Percentiles rank a stretch among this genome's conserved stretches.
phyloP scores from a whole-genome alignment of 202 grass and related monocot genomes.

The Brachypodium distachyon region DNA sequence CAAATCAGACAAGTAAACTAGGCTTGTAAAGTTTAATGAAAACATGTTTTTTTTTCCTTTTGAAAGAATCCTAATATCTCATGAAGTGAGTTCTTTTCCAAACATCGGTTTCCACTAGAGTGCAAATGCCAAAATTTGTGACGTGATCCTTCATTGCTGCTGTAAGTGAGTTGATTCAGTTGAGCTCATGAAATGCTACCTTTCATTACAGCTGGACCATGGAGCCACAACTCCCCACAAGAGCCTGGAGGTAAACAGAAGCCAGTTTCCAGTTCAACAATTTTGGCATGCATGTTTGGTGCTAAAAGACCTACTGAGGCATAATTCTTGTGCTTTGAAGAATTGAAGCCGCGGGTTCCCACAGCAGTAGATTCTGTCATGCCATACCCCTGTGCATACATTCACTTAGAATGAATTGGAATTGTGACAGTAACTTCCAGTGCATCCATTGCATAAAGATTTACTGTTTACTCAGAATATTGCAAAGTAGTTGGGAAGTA shows the following conservation, averaged over 20 bases:
- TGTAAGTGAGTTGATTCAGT: not conserved
- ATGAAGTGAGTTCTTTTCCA: not conserved
- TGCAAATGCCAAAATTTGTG: not conserved
- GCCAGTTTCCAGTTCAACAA: constrained; percentile 54
- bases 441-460: not conserved
- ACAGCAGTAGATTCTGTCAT: constrained; percentile 92
- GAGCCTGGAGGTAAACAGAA: constrained; percentile 55
- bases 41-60: not conserved
- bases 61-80: not conserved
- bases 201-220: constrained; percentile 84
- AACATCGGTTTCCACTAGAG: not conserved
- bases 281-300: constrained; percentile 78
- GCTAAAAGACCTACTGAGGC: constrained; percentile 78
- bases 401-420: not conserved
- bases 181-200: constrained; percentile 23
- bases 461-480: not conserved
- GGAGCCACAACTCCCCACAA: constrained; percentile 68
- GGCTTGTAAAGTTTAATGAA: not conserved
- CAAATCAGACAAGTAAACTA: not conserved
- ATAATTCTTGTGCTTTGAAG: constrained; percentile 47
- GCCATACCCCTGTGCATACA: constrained; percentile 68
- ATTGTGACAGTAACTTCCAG: not conserved
- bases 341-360: constrained; percentile 83
- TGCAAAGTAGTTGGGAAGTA: not conserved
- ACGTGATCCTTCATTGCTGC: not conserved